Evolutionary conservation across 257 asterid species (phyloP), one percentile per base, ranked within the genome.

Genomic region (Scutellaria galericulata): DNA sequence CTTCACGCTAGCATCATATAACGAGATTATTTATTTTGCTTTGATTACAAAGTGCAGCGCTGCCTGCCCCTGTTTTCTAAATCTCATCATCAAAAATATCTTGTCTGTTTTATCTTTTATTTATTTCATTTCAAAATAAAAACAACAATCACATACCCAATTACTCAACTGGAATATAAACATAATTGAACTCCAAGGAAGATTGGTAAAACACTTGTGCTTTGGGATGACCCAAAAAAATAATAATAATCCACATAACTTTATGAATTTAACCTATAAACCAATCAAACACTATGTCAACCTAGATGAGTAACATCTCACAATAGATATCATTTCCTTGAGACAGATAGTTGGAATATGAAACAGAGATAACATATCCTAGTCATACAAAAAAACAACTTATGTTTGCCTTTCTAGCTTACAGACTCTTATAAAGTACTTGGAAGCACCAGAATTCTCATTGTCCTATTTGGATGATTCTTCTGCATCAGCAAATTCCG

Each of bases 1-100:
- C 66, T 61, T 54, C 56, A n/a, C 5, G 55, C 64, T 39, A 37
- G 15, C 69, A 73, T 76, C 47, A 46, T 60, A 40, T 70, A 48
- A 50, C 53, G 13, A 11, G 7, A 20, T 24, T 12, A 12, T 20
- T 55, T 55, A 6, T 56, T 41, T 56, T 56, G 41, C 64, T 41
- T 24, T 54, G 11, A 59, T 66, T 40, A 48, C 70, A 48, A 50
- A 50, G 59, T 57, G 64, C 56, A 67, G 14, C 50, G 39, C 44
- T 56, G 53, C 41, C 40, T 20, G 18, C 13, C 44, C 62, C 54
- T 18, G 35, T 22, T 66, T 53, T 62, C 44, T 31, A 18, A 12
- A 54, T 40, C 65, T 39, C 20, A n/a, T 62, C 20, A 35, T 54
- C 46, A 9, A 35, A 11, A 22, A 46, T 3, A 44, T 31, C 39